phyloP scores from a whole-genome alignment of 2,329 filamentous ascomycete genomes.

The Venturia carpophila region DNA sequence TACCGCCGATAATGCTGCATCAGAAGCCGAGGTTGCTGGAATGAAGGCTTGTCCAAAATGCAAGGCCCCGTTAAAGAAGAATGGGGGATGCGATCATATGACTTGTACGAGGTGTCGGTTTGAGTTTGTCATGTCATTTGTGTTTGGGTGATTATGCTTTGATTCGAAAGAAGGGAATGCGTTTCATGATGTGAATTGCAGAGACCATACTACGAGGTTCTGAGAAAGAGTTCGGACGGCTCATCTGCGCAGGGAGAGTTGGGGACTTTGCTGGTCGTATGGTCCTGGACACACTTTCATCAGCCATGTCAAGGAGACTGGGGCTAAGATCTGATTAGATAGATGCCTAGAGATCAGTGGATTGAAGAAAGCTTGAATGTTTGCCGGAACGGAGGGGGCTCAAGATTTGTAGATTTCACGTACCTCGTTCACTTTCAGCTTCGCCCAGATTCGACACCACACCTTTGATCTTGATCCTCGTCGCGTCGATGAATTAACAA shows the following conservation, averaged over 20 bases:
- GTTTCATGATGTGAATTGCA: background rate
- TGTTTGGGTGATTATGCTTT: background rate
- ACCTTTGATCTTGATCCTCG: background rate
- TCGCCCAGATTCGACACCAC: background rate
- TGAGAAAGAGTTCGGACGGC: background rate
- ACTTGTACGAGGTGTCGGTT: background rate
- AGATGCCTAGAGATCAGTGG: too few species aligned
- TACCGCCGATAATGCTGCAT: background rate
- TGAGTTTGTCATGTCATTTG: background rate
- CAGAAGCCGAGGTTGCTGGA: background rate
- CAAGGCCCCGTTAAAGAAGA: background rate
- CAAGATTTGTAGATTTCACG: too few species aligned
- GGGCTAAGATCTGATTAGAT: too few species aligned
- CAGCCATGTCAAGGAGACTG: too few species aligned
- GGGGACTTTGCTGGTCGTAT: too few species aligned
- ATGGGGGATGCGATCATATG: constrained; percentile 4
- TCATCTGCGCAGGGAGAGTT: too few species aligned
- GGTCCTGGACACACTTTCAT: too few species aligned
- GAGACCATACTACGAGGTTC: background rate
- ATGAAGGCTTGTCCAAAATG: background rate
- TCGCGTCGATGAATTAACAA: background rate
- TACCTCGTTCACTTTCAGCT: background rate
- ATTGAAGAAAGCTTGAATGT: too few species aligned
- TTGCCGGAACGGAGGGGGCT: too few species aligned
- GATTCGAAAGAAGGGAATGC: background rate